Percentiles rank a stretch among this genome's conserved stretches.
These are phyloP conservation scores for Crucihimalaya himalaica DNA, from an alignment of 345 rosid species.

Conservation along the genomic window DNA sequence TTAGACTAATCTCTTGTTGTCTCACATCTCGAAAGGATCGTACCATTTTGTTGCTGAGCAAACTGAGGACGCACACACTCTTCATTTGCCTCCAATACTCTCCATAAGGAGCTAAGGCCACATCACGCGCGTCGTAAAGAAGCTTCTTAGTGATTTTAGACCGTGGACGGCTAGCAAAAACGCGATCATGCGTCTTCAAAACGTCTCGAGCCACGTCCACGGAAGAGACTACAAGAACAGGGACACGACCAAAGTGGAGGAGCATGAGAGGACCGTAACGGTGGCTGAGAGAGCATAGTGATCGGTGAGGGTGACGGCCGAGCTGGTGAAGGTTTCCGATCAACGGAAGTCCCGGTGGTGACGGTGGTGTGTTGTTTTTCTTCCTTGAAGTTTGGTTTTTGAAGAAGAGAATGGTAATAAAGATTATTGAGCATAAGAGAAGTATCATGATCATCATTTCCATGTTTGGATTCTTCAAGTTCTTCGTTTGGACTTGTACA, in stretches of 20 bases:
- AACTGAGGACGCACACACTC: slow-evolving; percentile 47
- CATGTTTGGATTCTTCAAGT: neutral
- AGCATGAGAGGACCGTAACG: slow-evolving; percentile 59
- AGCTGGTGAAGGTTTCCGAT: slow-evolving; percentile 63
- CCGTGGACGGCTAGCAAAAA: slow-evolving; percentile 52
- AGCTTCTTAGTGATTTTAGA: slow-evolving; percentile 34
- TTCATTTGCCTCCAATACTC: slow-evolving; percentile 73
- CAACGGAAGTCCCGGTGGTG: slow-evolving; percentile 52
- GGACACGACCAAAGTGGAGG: slow-evolving; percentile 51
- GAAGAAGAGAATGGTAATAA: neutral
- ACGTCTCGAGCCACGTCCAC: slow-evolving; percentile 49
- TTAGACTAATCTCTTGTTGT: slow-evolving; percentile 46
- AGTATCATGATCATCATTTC: neutral
- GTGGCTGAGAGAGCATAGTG: slow-evolving; percentile 44
- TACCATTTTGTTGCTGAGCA: slow-evolving; percentile 52
- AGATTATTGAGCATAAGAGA: neutral
- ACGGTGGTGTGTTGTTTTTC: slow-evolving; percentile 34
- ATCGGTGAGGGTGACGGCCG: slow-evolving; percentile 50
- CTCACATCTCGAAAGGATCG: slow-evolving; percentile 44
- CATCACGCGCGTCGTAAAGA: slow-evolving; percentile 44
- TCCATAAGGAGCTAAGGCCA: slow-evolving; percentile 53
- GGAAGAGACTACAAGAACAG: slow-evolving; percentile 54
- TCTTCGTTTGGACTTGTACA: neutral
- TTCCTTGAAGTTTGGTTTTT: neutral
- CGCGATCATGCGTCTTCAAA: slow-evolving; percentile 55